These are phyloP conservation scores for Quercus aquifolioides DNA, from an alignment of 306 rosid species.

Conservation along the genomic window DNA sequence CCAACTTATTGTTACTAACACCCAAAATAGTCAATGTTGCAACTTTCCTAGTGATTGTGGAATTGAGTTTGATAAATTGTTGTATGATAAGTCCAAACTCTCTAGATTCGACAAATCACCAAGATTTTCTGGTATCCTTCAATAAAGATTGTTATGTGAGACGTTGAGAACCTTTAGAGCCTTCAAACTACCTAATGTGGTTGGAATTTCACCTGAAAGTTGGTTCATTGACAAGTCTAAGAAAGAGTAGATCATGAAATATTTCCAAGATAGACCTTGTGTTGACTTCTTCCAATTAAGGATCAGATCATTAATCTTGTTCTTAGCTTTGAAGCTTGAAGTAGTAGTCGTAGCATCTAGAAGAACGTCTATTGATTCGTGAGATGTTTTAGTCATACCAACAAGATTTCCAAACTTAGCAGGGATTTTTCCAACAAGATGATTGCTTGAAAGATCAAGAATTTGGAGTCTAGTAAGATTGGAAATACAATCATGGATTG, in stretches of 20 bases:
- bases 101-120: conserved; percentile 20
- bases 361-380: neutral
- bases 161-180: conserved; percentile 25
- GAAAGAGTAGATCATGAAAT: neutral
- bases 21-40: neutral
- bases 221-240: conserved; percentile 19
- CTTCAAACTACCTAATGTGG: conserved; percentile 19
- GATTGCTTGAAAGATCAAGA: too few relatives aligned
- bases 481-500: too few relatives aligned
- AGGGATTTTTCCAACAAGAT: too few relatives aligned
- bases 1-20: conserved; percentile 23
- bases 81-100: conserved; percentile 10
- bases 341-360: rapidly evolving
- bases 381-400: neutral
- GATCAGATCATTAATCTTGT: conserved; percentile 14
- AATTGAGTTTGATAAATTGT: too few relatives aligned
- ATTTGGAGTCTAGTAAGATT: too few relatives aligned
- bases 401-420: too few relatives aligned
- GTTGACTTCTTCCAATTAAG: conserved; percentile 26
- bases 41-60: too few relatives aligned
- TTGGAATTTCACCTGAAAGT: conserved; percentile 14
- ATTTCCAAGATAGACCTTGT: conserved; percentile 8
- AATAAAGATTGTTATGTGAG: conserved; percentile 19
- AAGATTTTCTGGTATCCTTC: conserved; percentile 22
- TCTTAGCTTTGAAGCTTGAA: neutral